These are phyloP conservation scores for Lactifluus subvellereus DNA, from an alignment of 768 basidiomycete genomes.

Conservation along the genomic window DNA sequence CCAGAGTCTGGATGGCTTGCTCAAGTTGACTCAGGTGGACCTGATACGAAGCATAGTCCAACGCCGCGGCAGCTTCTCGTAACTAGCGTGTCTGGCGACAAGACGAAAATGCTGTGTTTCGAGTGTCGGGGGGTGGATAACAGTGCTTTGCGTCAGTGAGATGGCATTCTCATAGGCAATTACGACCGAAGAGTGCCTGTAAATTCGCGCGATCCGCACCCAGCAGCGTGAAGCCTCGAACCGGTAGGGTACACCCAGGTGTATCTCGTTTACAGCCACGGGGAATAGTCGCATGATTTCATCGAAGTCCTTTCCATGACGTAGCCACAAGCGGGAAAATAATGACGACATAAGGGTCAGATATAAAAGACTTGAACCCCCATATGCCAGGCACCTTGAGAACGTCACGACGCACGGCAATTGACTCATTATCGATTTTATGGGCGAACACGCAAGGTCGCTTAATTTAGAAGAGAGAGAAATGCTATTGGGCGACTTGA, in stretches of 20 bases:
- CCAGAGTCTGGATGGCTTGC: background rate
- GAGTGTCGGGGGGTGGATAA: background rate
- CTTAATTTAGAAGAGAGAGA: background rate
- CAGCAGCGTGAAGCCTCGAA: background rate
- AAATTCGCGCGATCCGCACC: background rate
- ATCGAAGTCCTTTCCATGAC: background rate
- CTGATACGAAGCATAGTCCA: background rate
- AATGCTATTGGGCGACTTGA: too few relatives aligned
- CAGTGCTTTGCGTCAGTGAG: background rate
- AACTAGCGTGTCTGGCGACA: background rate
- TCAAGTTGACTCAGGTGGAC: background rate
- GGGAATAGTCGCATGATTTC: background rate
- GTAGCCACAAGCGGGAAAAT: background rate
- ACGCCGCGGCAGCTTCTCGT: background rate
- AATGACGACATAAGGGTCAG: background rate
- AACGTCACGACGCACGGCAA: background rate
- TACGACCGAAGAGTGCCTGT: background rate
- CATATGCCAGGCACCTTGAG: background rate
- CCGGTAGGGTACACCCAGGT: background rate
- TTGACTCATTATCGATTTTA: background rate
- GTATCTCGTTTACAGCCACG: background rate
- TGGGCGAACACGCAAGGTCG: background rate
- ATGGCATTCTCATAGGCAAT: background rate
- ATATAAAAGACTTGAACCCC: background rate
- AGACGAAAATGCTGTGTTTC: constrained; percentile 6